Evolutionary conservation across 106 monocot species (phyloP), one percentile per base, ranked within the genome.

Genomic region (Acorus calamus): DNA sequence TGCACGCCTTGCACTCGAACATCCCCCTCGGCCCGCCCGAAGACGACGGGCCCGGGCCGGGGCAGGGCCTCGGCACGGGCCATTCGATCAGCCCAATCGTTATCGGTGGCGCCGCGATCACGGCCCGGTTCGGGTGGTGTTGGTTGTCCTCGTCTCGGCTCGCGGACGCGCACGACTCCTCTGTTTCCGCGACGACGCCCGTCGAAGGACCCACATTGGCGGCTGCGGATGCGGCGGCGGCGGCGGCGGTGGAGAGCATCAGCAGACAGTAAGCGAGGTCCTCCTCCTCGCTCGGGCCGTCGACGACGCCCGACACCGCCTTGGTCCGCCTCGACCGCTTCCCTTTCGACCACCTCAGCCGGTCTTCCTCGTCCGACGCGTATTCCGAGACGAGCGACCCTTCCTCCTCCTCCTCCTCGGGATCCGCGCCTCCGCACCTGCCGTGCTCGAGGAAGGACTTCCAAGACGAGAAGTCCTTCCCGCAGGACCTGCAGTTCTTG

Each of bases 1-100:
- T 84, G 64, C 88, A 88, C 0, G 80, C 77, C 70, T 84, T 84
- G 75, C 83, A 80, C 62, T 88, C 80, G 70, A 85, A 84, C 66
- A 78, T 61, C 5, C 80, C 73, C 0, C 65, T 46, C 6, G 71
- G 63, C 7, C 28, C 28, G 28, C 28, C 28, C 28, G 28, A 28
- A 28, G 28, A 28, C 28, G 28, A 51, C 66, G 11, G 48, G 59
- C n/a, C n/a, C 66, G 11, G 48, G 28, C 28, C 28, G 28, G 28
- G 28, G 28, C 28, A 0, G 28, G 28, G 68, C 62, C 53, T 66
- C 59, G 12, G 6, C 44, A 28, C 28, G 28, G 28, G 28, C 28
- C 28, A 28, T 28, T 28, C 28, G 0, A 28, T 28, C 28, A 28
- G 28, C 28, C 28, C 28, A 28, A 28, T 28, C 28, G 28, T 28